Base-by-base conservation (phyloP, 176 grass and related monocot species). In the Cocos nucifera region DNA sequence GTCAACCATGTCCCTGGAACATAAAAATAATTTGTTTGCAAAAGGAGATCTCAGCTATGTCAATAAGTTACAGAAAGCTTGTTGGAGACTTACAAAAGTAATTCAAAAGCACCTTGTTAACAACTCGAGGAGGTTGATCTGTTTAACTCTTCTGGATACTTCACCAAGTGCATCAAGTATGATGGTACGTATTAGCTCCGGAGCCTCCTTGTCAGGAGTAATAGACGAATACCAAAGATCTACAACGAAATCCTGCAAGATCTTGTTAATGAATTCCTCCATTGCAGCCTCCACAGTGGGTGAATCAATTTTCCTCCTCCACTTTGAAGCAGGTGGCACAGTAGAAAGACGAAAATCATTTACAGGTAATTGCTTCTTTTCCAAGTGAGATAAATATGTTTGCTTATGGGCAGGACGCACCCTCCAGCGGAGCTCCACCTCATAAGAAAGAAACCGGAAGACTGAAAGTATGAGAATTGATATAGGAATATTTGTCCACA, bases 401-500 rank as follows among this genome's bases (percentile, higher is more conserved):
- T 80, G 87, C 73, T 88, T 97, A 66, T 28, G 84, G 53, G 73
- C 66, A 26, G 79, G 75, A 22, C 69, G 80, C 22, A 73, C 60
- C 75, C 79, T 86, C 93, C 93, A 92, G 27, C 70, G 69, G 25
- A 97, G 69, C 63, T 91, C 87, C 69, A 97, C 84, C 75, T 97
- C 83, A 70, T 83, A 88, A 19, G 93, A 97, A 17, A 97, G 55
- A 59, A 85, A 91, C 9, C 93, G 84, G 12, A 97, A 72, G 72
- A 84, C 79, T 25, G 79, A 71, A 66, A 97, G 87, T 76, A 97
- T 92, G 74, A 97, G 73, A 65, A 91, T 69, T 72, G 93, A 85
- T 82, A 97, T 85, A 29, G 93, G 93, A 51, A 97, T 78, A 82
- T 97, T 97, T 88, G 84, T 91, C 93, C 87, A 97, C 84, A 97